phyloP scores from a whole-genome alignment of 768 basidiomycete species.

The Rhizopogon vinicolor region DNA sequence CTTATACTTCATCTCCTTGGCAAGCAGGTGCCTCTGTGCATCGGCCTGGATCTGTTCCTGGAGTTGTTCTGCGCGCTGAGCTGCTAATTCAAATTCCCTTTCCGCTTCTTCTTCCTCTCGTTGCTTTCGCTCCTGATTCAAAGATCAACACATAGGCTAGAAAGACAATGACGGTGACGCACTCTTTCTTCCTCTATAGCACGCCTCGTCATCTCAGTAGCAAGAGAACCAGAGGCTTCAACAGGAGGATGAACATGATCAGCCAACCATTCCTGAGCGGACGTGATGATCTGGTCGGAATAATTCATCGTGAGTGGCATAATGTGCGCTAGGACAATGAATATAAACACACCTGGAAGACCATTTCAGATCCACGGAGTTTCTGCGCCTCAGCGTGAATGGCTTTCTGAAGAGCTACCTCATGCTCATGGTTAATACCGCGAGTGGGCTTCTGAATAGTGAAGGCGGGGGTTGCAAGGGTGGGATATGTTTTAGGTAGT shows the following conservation, averaged over 20 bases:
- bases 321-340: background rate
- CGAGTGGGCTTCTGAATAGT: conserved; percentile 59
- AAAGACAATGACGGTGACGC: conserved; percentile 13
- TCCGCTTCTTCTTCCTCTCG: conserved; percentile 55
- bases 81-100: conserved; percentile 43
- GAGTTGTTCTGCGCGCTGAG: conserved; percentile 52
- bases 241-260: conserved; percentile 50
- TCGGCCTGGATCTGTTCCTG: conserved; percentile 66
- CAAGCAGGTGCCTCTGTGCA: conserved; percentile 44
- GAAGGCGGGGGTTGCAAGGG: conserved; percentile 63
- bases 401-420: conserved; percentile 49
- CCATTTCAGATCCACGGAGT: conserved; percentile 67
- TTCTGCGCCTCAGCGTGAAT: conserved; percentile 66
- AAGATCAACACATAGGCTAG: background rate
- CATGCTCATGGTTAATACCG: conserved; percentile 55
- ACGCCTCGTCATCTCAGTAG: conserved; percentile 72
- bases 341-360: conserved; percentile 56
- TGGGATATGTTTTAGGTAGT: conserved; percentile 82
- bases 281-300: conserved; percentile 54
- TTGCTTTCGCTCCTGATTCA: conserved; percentile 43
- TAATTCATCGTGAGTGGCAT: background rate
- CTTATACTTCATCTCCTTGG: conserved; percentile 46
- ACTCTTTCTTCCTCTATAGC: conserved; percentile 69
- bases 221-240: conserved; percentile 67
- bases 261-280: conserved; percentile 69